Evolutionary conservation across 352 stramenopile genomes (phyloP), one percentile per base, ranked within the genome.

Genomic region (Phytophthora pseudosyringae): DNA sequence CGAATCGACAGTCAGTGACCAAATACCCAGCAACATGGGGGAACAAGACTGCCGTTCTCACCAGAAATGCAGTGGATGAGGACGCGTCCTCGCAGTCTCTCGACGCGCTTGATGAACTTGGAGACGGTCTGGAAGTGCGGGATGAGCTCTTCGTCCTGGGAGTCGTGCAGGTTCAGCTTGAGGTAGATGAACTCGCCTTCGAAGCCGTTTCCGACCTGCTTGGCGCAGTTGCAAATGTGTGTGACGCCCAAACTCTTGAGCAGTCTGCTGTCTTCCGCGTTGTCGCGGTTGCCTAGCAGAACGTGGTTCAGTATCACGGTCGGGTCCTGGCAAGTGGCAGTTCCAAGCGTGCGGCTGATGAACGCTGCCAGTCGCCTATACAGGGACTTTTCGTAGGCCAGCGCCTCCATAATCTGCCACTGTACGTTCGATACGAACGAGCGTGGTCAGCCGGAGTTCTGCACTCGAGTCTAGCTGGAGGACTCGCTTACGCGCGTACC

Each of bases 181-280:
- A 90, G 61, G 53, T 90, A 90, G 3, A 90, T 63, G 45, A 82
- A 90, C 48, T 90, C 79, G 25, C 81, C 77, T 59, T 90, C 81
- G 15, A 88, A 90, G 53, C 77, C 74, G 56, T 88, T 89, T 10
- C 39, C 59, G 1, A 80, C 65, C 45, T 88, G 77, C 6, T 55
- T 56, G 0, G 78, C 81, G 47, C 78, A 88, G 59, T 90, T 90
- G 69, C 78, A 86, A 28, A 90, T 77, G 58, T 90, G 81, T 5
- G 81, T 90, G 45, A 90, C 53, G 1, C 81, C 81, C 11, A 67
- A 47, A 0, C 56, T 5, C 36, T 76, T 75, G 15, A 90, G 72
- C 50, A 80, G 33, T 51, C 78, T 59, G 46, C 70, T 80, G 31
- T 73, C 70, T 33, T 64, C 53, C 2, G 81, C 79, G 36, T 88